Conservation (phyloP, 805 yeast species). For the Saccharomyces paradoxus region DNA sequence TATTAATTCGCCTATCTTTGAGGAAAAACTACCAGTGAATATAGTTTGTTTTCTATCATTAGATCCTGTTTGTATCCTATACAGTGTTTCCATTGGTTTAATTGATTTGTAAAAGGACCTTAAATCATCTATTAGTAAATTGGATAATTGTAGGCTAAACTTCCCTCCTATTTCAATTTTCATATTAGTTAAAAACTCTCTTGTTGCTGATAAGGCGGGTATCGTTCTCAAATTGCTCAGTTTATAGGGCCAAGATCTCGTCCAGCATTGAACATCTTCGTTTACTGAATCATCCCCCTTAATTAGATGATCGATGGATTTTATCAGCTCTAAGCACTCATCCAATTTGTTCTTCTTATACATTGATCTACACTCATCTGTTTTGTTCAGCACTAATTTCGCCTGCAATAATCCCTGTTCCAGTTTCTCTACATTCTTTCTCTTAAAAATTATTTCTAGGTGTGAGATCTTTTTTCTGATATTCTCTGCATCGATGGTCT, state of each 20-base stretch:
- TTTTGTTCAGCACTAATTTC: conserved; percentile 36
- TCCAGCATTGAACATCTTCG: conserved; percentile 23
- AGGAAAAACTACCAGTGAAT: conserved; percentile 36
- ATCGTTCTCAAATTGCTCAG: conserved; percentile 27
- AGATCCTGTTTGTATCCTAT: conserved; percentile 32
- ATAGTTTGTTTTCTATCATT: conserved; percentile 33
- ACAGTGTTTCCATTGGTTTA: conserved; percentile 41
- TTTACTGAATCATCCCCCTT: conserved; percentile 40
- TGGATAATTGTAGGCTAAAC: conserved; percentile 52
- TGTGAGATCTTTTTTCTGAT: conserved; percentile 44
- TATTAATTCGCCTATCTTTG: conserved; percentile 40
- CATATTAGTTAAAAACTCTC: conserved; percentile 46
- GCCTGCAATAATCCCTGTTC: conserved; percentile 53
- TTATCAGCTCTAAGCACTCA: conserved; percentile 49
- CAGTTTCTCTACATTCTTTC: conserved; percentile 51
- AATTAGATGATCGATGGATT: conserved; percentile 49
- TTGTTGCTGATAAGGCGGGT: conserved; percentile 31
- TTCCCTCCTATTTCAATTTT: conserved; percentile 61
- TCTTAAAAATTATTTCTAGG: conserved; percentile 41
- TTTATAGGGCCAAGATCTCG: conserved; percentile 36
- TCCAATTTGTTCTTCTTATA: conserved; percentile 37
- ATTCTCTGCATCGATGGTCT: conserved; percentile 39
- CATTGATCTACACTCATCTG: conserved; percentile 31
- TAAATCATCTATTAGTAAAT: conserved; percentile 52
- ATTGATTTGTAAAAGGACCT: conserved; percentile 47